Evolutionary conservation across 108 stramenopile genomes (phyloP), one percentile per base, ranked within the genome.

Genomic region (Hondaea fermentalgiana): DNA sequence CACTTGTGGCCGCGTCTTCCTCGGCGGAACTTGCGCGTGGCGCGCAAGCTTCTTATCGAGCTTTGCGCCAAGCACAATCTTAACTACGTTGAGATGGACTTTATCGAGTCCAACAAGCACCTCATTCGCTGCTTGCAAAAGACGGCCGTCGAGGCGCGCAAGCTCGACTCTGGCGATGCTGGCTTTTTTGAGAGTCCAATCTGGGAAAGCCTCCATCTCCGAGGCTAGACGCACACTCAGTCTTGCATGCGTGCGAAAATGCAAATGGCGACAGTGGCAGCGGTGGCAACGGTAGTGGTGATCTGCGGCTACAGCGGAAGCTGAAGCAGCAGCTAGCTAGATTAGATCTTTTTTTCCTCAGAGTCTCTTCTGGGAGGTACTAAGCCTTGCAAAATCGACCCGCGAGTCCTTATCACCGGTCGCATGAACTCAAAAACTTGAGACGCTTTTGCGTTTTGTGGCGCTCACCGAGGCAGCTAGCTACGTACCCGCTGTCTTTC

Each of bases 1-100:
- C 98, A 98, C 90, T 91, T 96, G 35, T 98, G 92, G 91, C 98
- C 98, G 0, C 93, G 95, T 60, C 87, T 98, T 72, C 97, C 97
- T 12, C 90, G 97, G 21, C 95, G 96, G 91, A 96, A 97, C 90
- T 92, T 97, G 28, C 92, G 96, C 44, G 94, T 87, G 60, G 94
- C 92, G 4, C 93, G 93, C 58, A 89, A 91, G 8, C 87, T 95
- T 29, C 94, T 97, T 53, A 89, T 87, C 23, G 91, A 91, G 5
- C 87, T 98, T 44, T 97, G 95, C 88, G 92, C 93, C 58, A 95
- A 97, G 88, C 94, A 96, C 76, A 92, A 91, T 5, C 72, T 98
- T 23, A 87, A 87, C 0, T 97, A 97, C 89, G 88, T 95, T 10
- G 72, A 92, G 72, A 89, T 91, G 72, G 55, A 92, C 44, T 97